These are phyloP conservation scores for Wallacemonas collosoma DNA, from an alignment of 208 protist genomes.

Conservation along the genomic window DNA sequence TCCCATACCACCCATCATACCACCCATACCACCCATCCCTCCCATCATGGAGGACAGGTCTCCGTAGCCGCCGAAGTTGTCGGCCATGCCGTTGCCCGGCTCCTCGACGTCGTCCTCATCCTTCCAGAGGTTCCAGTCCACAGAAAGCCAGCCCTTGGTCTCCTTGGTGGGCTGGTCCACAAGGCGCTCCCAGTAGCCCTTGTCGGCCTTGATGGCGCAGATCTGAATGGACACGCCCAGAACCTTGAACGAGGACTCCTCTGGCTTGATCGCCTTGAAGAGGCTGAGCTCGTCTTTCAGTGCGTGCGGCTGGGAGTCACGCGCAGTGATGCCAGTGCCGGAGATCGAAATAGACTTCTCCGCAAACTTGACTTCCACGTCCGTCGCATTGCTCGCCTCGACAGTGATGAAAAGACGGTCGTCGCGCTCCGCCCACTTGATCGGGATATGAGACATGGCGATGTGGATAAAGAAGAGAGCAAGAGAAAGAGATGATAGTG, in stretches of 20 bases:
- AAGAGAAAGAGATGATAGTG: conserved; percentile 1
- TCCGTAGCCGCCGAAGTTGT: conserved; percentile 84
- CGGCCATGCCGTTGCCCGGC: conserved; percentile 38
- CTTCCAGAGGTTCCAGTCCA: conserved; percentile 93
- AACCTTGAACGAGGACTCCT: conserved; percentile 85
- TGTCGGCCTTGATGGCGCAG: conserved; percentile 87
- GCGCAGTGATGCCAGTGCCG: conserved; percentile 72
- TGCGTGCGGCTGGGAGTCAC: conserved; percentile 59
- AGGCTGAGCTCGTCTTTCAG: conserved; percentile 75
- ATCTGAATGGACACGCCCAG: conserved; percentile 86
- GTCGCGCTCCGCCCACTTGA: conserved; percentile 90
- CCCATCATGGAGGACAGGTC: conserved; percentile 74
- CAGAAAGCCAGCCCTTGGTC: conserved; percentile 85
- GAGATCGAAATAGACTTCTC: conserved; percentile 74
- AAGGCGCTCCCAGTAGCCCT: conserved; percentile 86
- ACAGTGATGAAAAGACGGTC: conserved; percentile 90
- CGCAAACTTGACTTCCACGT: conserved; percentile 79
- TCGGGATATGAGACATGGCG: conserved; percentile 81
- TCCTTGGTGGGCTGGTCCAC: conserved; percentile 68
- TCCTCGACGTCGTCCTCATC: conserved; percentile 89
- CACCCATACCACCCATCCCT: conserved; percentile 57
- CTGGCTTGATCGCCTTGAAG: conserved; percentile 81
- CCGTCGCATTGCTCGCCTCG: conserved; percentile 68
- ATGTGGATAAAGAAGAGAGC: conserved; percentile 10
- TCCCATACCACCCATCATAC: conserved; percentile 16